These are phyloP conservation scores for Lactarius trivialis DNA, from an alignment of 768 basidiomycete genomes.

Conservation along the genomic window DNA sequence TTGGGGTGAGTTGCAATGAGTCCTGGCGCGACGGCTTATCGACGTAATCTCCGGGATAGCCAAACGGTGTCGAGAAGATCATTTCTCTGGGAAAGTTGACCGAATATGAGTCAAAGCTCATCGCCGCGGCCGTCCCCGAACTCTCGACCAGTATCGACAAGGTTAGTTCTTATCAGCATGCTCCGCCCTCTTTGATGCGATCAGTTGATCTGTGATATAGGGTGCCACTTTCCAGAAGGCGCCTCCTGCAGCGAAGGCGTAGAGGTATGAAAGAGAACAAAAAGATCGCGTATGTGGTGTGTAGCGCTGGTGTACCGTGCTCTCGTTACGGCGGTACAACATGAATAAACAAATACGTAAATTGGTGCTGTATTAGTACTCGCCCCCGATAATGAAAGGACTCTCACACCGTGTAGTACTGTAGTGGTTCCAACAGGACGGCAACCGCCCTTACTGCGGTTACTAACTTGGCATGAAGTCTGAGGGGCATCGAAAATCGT, in stretches of 20 bases:
- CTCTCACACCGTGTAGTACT: too few relatives aligned
- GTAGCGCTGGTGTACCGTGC: neutral
- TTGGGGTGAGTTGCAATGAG: constrained; percentile 74
- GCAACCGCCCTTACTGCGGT: neutral
- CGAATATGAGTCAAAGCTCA: constrained; percentile 63
- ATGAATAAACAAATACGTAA: neutral
- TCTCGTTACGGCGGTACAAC: neutral
- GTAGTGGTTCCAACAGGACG: neutral
- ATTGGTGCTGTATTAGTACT: neutral
- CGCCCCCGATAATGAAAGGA: neutral
- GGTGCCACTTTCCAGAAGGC: constrained; percentile 17
- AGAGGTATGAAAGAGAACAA: neutral
- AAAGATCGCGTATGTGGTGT: neutral
- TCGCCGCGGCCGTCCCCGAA: constrained; percentile 79
- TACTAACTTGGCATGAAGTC: too few relatives aligned
- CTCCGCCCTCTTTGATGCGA: neutral
- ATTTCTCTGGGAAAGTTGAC: constrained; percentile 70
- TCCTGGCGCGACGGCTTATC: too few relatives aligned
- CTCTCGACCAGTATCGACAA: constrained; percentile 65
- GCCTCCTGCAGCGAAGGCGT: constrained; percentile 17
- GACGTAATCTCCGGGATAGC: constrained; percentile 38
- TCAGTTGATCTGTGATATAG: neutral
- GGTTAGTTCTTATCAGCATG: constrained; percentile 33
- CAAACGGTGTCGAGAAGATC: constrained; percentile 78
- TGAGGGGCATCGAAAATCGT: neutral